Conservation (phyloP, 345 rosid species). For the Reutealis trisperma region DNA sequence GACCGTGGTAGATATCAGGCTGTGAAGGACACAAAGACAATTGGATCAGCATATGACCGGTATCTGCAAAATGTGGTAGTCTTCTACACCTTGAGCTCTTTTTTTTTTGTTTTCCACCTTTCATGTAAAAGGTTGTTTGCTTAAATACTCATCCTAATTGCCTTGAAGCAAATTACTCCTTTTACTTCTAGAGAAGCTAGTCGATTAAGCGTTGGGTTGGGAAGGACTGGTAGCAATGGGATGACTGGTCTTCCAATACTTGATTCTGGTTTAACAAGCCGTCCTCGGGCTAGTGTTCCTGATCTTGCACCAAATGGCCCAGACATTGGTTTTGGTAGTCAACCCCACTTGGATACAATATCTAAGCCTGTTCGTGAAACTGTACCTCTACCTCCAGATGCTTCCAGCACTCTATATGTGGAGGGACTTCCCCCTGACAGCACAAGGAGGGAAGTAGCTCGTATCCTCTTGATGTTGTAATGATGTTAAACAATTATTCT, state of each 20-base stretch:
- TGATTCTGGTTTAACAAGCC: constrained; percentile 47
- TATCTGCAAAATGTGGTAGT: constrained; percentile 64
- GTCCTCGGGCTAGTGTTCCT: constrained; percentile 41
- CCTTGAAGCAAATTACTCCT: constrained; percentile 64
- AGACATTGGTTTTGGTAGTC: constrained; percentile 41
- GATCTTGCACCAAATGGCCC: constrained; percentile 57
- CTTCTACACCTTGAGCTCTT: background rate
- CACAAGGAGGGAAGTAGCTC: constrained; percentile 79
- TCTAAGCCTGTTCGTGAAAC: constrained; percentile 47
- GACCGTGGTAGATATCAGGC: constrained; percentile 45
- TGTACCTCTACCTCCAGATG: constrained; percentile 66
- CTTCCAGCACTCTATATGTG: constrained; percentile 73
- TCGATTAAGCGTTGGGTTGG: constrained; percentile 39
- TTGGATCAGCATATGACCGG: constrained; percentile 78
- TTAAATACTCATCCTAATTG: constrained; percentile 31
- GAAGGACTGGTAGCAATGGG: constrained; percentile 40
- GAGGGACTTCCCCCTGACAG: constrained; percentile 83
- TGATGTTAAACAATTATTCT: constrained; percentile 2
- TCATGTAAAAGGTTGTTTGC: constrained; percentile 12
- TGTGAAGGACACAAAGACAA: constrained; percentile 69
- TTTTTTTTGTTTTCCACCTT: background rate
- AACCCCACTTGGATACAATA: constrained; percentile 35
- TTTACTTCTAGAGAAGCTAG: constrained; percentile 60
- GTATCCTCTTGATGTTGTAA: constrained; percentile 56
- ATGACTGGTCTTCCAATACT: constrained; percentile 40